Evolutionary conservation across 176 grass and related monocot genomes (phyloP).

Genomic region (Neostapfia colusana): DNA sequence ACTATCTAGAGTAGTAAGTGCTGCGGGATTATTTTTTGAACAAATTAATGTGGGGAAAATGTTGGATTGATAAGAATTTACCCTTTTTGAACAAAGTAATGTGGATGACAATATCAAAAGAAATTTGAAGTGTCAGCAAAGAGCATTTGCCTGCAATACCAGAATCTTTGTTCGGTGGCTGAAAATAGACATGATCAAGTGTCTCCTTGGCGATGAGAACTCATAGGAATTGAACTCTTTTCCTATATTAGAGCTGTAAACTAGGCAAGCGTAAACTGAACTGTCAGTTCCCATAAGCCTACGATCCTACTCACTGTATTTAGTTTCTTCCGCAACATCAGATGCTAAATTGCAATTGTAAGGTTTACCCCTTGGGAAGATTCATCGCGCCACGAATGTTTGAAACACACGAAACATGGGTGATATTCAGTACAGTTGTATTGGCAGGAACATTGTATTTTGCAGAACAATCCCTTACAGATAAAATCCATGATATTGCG

Average conservation of each 20-base stretch:
- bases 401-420: background rate
- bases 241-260: background rate
- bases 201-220: background rate
- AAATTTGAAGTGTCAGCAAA: conserved; percentile 1
- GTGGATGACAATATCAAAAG: background rate
- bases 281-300: background rate
- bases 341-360: background rate
- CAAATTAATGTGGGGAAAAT: background rate
- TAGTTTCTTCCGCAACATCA: conserved; percentile 12
- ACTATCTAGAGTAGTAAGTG: too few relatives aligned
- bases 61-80: background rate
- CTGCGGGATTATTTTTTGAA: too few relatives aligned
- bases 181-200: background rate
- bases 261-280: background rate
- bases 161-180: background rate
- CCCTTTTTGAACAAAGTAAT: too few relatives aligned
- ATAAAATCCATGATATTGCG: conserved; percentile 8
- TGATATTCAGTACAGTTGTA: background rate
- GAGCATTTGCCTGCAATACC: background rate
- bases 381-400: background rate
- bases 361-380: conserved; percentile 8
- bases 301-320: background rate
- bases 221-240: background rate
- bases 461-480: background rate
- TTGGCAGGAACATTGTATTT: background rate